Evolutionary conservation across 2,329 filamentous ascomycete genomes (phyloP).

Genomic region (Talaromyces atroroseus): DNA sequence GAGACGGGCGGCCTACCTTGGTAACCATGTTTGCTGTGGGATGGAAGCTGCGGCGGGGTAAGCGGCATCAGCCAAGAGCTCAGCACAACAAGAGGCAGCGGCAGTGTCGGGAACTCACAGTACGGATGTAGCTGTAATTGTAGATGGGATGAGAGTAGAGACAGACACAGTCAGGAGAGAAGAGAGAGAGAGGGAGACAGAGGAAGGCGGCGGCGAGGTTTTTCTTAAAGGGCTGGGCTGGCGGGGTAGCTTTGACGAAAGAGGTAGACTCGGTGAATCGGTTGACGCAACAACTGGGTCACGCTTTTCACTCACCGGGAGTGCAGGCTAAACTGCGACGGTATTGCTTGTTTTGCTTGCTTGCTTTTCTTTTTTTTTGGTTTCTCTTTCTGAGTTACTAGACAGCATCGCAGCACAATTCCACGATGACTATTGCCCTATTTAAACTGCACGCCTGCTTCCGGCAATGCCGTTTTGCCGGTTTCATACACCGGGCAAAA

Average conservation of each 20-base stretch:
- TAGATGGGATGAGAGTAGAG: not conserved
- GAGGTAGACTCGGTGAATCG: constrained; percentile 30
- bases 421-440: not conserved
- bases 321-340: constrained; percentile 23
- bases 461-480: constrained; percentile 27
- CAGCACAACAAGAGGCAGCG: not conserved
- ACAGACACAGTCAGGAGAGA: not conserved
- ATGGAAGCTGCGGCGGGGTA: constrained; percentile 21
- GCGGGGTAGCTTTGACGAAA: constrained; percentile 25
- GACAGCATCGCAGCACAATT: not conserved
- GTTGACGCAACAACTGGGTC: constrained; percentile 26
- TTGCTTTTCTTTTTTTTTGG: not conserved
- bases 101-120: not conserved
- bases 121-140: not conserved
- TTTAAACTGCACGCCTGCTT: not conserved
- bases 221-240: constrained; percentile 14
- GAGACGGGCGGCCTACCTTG: constrained; percentile 23
- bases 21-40: constrained; percentile 31
- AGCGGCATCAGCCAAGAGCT: not conserved
- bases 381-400: not conserved
- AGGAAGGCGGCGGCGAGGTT: not conserved
- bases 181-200: constrained; percentile 5
- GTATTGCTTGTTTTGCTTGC: not conserved
- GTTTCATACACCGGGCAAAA: constrained; percentile 41
- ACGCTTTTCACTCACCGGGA: constrained; percentile 25